A percentile compares a stretch with the other conserved stretches of the same genome.
phyloP scores from a whole-genome alignment of 2,329 filamentous ascomycete species.

The Botrytis tulipae region DNA sequence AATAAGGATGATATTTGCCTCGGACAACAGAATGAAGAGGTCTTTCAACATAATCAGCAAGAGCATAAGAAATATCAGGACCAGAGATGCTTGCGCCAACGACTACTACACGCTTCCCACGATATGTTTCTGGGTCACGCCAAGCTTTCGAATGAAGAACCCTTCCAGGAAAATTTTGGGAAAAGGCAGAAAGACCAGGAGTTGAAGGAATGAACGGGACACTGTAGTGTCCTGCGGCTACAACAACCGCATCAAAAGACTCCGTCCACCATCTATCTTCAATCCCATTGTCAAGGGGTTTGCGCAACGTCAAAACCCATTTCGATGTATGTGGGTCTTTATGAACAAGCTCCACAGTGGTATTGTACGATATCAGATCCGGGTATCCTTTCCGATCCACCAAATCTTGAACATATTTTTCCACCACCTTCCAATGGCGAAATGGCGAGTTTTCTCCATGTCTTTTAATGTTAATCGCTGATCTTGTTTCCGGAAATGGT shows the following conservation, averaged over 20 bases:
- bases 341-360: slow-evolving; percentile 59
- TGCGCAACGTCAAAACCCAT: slow-evolving; percentile 54
- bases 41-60: slow-evolving; percentile 45
- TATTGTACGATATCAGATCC: slow-evolving; percentile 53
- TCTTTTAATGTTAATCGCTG: slow-evolving; percentile 43
- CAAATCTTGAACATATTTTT: slow-evolving; percentile 53
- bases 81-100: slow-evolving; percentile 65
- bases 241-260: slow-evolving; percentile 63
- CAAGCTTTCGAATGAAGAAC: slow-evolving; percentile 74
- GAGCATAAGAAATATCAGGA: slow-evolving; percentile 58
- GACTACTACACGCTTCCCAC: slow-evolving; percentile 53
- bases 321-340: slow-evolving; percentile 45
- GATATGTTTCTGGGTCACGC: slow-evolving; percentile 58
- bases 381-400: slow-evolving; percentile 53
- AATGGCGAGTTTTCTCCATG: slow-evolving; percentile 61
- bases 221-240: slow-evolving; percentile 66
- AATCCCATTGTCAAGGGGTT: slow-evolving; percentile 40
- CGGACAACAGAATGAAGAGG: slow-evolving; percentile 55
- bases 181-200: slow-evolving; percentile 56
- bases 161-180: slow-evolving; percentile 50
- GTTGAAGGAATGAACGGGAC: slow-evolving; percentile 62
- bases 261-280: slow-evolving; percentile 63
- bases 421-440: slow-evolving; percentile 57
- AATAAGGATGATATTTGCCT: slow-evolving; percentile 53
- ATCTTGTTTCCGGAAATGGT: slow-evolving; percentile 47